phyloP scores from a whole-genome alignment of 805 yeast genomes.

The Candida broadrunensis region DNA sequence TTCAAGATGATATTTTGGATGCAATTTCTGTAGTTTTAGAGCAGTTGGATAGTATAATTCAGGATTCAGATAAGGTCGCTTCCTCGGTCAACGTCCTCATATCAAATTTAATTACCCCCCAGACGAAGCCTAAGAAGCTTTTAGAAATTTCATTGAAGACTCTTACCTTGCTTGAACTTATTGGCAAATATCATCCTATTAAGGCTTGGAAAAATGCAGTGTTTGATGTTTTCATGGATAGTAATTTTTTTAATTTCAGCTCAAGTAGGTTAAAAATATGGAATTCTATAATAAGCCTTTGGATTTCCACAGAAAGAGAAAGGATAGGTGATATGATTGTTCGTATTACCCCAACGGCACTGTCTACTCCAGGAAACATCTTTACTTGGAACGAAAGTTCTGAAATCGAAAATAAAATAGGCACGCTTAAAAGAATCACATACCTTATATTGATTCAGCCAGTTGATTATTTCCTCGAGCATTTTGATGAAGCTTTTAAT shows the following conservation, averaged over 20 bases:
- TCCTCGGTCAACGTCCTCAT: constrained; percentile 50
- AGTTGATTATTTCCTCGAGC: constrained; percentile 50
- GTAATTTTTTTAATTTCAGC: constrained; percentile 47
- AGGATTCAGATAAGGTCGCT: constrained; percentile 61
- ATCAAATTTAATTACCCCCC: constrained; percentile 52
- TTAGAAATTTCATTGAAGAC: constrained; percentile 37
- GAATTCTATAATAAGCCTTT: constrained; percentile 53
- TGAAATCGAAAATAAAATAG: constrained; percentile 52
- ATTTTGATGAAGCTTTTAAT: constrained; percentile 46
- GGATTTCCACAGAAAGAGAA: constrained; percentile 67
- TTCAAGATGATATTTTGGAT: constrained; percentile 44
- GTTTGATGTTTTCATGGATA: constrained; percentile 63
- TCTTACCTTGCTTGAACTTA: constrained; percentile 41
- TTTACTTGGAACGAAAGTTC: constrained; percentile 71
- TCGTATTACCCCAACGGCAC: constrained; percentile 28
- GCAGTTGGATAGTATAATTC: constrained; percentile 38
- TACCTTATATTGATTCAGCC: constrained; percentile 64
- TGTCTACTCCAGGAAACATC: constrained; percentile 54
- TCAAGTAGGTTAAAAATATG: constrained; percentile 37
- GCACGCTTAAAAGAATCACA: constrained; percentile 58
- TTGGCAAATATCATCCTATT: constrained; percentile 33
- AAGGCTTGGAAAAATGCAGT: constrained; percentile 65
- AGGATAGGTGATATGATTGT: constrained; percentile 41
- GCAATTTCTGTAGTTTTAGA: constrained; percentile 30
- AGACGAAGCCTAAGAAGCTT: constrained; percentile 43